phyloP scores from a whole-genome alignment of 164 flowering plant genomes.

The Malania oleifera region DNA sequence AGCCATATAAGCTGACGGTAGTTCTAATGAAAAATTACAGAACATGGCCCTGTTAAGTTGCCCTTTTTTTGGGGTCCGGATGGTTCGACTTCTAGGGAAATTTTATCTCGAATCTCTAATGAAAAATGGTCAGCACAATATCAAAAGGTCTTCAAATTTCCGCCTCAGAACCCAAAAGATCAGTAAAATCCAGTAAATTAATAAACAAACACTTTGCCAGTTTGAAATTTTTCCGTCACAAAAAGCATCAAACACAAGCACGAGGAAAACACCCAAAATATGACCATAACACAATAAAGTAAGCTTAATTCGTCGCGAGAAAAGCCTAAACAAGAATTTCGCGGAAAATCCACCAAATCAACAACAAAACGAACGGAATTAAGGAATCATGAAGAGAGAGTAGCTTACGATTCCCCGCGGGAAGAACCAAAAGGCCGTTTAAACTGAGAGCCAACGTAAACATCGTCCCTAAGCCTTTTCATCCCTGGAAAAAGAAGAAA shows the following conservation, averaged over 20 bases:
- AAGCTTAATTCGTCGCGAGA: neutral
- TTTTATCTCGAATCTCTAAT: too few species aligned
- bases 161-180: neutral
- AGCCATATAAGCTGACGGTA: neutral
- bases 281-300: neutral
- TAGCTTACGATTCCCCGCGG: constrained; percentile 48
- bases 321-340: neutral
- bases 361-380: neutral
- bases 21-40: too few species aligned
- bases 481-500: constrained; percentile 22
- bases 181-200: neutral
- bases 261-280: neutral
- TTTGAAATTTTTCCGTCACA: neutral
- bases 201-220: neutral
- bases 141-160: too few species aligned
- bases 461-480: constrained; percentile 46
- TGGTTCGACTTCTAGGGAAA: too few species aligned
- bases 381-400: neutral
- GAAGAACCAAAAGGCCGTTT: constrained; percentile 50
- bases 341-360: neutral
- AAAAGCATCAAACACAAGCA: neutral
- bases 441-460: constrained; percentile 33
- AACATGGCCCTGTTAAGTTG: too few species aligned
- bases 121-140: too few species aligned
- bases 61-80: too few species aligned